A percentile compares a stretch with the other conserved stretches of the same genome.
These are phyloP conservation scores for Emmonsia crescens DNA, from an alignment of 2,329 filamentous ascomycete species.

Conservation along the genomic window DNA sequence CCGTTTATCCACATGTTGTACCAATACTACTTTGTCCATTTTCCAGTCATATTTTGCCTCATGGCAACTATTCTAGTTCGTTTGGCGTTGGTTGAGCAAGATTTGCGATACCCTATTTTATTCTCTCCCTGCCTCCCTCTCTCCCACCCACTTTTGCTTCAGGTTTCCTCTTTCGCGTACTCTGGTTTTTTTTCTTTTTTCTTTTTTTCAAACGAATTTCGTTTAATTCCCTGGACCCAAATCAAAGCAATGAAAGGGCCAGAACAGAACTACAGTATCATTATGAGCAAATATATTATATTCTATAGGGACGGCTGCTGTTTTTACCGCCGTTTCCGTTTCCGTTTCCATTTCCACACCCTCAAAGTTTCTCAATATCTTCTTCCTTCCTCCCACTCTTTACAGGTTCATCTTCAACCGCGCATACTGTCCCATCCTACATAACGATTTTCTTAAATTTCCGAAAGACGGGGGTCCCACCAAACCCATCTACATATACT, in stretches of 20 bases:
- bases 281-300: background rate
- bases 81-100: slow-evolving; percentile 1
- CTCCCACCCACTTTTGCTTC: background rate
- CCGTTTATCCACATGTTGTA: background rate
- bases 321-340: background rate
- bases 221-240: background rate
- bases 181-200: background rate
- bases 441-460: background rate
- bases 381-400: too few species aligned
- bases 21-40: background rate
- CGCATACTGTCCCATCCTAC: too few species aligned
- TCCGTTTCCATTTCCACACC: background rate
- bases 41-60: background rate
- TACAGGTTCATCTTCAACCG: too few species aligned
- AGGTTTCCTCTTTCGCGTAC: background rate
- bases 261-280: background rate
- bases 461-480: background rate
- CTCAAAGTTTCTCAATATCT: background rate
- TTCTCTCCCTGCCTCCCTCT: background rate
- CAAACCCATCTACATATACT: background rate
- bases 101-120: background rate
- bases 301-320: background rate
- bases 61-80: background rate
- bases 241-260: background rate
- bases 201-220: background rate